Conservation (phyloP, 257 asterid species). For the Ocimum tenuiflorum region DNA sequence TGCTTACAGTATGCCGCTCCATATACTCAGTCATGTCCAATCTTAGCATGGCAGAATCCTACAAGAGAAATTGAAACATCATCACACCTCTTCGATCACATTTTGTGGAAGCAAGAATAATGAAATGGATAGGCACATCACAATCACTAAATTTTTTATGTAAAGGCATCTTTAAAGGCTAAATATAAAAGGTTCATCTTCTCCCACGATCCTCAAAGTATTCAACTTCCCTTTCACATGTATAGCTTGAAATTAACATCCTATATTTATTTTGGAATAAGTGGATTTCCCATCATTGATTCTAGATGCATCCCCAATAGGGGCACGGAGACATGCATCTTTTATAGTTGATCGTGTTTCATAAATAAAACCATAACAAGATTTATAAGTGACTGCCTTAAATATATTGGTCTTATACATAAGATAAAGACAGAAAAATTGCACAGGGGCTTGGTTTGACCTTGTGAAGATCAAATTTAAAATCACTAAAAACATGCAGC, state of each 20-base stretch:
- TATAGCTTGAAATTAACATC: neutral
- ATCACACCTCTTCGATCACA: conserved; percentile 15
- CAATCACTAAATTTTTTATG: neutral
- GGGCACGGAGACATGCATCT: neutral
- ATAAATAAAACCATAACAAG: neutral
- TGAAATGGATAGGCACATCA: neutral
- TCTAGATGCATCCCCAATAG: neutral
- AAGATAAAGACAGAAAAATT: neutral
- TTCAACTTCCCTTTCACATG: neutral
- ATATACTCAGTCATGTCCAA: conserved; percentile 98
- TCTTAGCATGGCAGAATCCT: conserved; percentile 93
- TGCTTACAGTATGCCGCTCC: conserved; percentile 97
- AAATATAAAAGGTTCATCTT: neutral
- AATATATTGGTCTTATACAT: neutral
- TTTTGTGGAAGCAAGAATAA: neutral
- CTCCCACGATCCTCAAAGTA: neutral
- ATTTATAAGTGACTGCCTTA: conserved; percentile 6
- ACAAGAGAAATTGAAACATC: conserved; percentile 15
- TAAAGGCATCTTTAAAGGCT: neutral
- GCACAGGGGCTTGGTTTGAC: conserved; percentile 12
- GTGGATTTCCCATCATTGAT: neutral
- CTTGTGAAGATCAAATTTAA: conserved; percentile 7
- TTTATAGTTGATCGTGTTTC: neutral
- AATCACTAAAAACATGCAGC: conserved; percentile 5
- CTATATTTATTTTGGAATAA: neutral